Conservation (phyloP, 2,329 filamentous ascomycete species). For the Mollisiaceae sp. region DNA sequence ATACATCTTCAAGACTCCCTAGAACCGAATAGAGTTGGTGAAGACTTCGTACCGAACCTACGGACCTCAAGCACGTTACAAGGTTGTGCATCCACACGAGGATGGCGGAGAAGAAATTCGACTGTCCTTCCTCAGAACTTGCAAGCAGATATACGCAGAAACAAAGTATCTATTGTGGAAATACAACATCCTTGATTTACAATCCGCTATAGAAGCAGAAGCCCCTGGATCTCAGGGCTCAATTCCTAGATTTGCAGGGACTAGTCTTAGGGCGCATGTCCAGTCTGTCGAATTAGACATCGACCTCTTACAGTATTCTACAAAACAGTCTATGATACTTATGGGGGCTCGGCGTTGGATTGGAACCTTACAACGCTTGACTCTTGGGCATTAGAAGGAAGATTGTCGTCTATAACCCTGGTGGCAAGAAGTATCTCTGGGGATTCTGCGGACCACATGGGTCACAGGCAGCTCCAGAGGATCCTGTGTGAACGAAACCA, state of each 20-base stretch:
- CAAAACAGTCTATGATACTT: too few relatives aligned
- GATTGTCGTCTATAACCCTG: neutral
- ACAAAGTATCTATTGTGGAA: neutral
- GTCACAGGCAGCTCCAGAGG: too few relatives aligned
- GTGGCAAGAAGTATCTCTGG: neutral
- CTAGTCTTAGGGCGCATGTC: neutral
- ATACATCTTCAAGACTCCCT: neutral
- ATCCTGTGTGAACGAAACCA: neutral
- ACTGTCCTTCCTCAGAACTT: neutral
- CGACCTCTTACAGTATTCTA: neutral
- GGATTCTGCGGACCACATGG: neutral
- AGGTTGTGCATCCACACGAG: neutral
- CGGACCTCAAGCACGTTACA: neutral
- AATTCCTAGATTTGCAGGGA: neutral
- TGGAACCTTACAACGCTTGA: neutral
- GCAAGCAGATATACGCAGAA: slow-evolving; percentile 1
- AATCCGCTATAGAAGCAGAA: neutral
- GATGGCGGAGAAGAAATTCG: neutral
- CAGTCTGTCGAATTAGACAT: neutral
- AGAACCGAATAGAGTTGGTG: neutral
- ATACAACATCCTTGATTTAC: neutral
- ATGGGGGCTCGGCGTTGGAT: neutral
- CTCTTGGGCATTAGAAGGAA: neutral
- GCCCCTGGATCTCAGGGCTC: neutral
- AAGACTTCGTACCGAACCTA: too few relatives aligned